A percentile compares a stretch with the other conserved stretches of the same genome.
Conservation (phyloP, 1,139 yeast genomes). For the Nadsonia commutata region DNA sequence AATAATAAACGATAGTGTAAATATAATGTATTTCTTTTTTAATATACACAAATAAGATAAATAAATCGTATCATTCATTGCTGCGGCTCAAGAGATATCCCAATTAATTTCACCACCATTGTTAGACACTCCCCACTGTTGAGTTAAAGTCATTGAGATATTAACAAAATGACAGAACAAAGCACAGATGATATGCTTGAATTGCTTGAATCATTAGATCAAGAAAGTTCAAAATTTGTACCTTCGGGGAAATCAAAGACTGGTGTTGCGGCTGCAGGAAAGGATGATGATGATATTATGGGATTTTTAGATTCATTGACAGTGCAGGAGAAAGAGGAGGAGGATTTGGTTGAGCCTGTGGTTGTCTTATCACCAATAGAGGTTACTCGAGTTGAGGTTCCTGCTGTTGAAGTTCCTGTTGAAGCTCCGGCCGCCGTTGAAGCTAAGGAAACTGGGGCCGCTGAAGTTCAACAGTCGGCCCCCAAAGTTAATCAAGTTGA, state of each 20-base stretch:
- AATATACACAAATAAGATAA: too few relatives aligned
- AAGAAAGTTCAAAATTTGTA: slow-evolving; percentile 31
- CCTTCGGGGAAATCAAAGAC: slow-evolving; percentile 18
- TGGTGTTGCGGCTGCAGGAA: slow-evolving; percentile 17
- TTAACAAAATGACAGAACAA: slow-evolving; percentile 6
- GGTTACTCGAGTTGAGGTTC: too few relatives aligned
- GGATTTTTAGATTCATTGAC: slow-evolving; percentile 74
- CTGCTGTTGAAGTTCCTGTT: not conserved
- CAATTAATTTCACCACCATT: too few relatives aligned
- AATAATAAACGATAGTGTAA: too few relatives aligned
- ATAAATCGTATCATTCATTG: too few relatives aligned
- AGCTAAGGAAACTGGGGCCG: slow-evolving; percentile 6
- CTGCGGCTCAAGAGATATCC: too few relatives aligned
- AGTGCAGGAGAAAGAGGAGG: slow-evolving; percentile 9
- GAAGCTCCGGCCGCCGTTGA: not conserved
- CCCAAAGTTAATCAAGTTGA: slow-evolving; percentile 2
- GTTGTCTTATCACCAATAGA: too few relatives aligned
- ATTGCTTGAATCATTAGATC: slow-evolving; percentile 79
- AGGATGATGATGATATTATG: slow-evolving; percentile 57
- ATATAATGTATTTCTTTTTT: too few relatives aligned
- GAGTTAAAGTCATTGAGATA: too few relatives aligned
- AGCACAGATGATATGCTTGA: slow-evolving; percentile 65
- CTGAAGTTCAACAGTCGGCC: slow-evolving; percentile 4
- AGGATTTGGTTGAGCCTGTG: not conserved
- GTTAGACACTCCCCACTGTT: too few relatives aligned